phyloP scores from a whole-genome alignment of 805 yeast genomes.

The Kodamaea fukazawae region DNA sequence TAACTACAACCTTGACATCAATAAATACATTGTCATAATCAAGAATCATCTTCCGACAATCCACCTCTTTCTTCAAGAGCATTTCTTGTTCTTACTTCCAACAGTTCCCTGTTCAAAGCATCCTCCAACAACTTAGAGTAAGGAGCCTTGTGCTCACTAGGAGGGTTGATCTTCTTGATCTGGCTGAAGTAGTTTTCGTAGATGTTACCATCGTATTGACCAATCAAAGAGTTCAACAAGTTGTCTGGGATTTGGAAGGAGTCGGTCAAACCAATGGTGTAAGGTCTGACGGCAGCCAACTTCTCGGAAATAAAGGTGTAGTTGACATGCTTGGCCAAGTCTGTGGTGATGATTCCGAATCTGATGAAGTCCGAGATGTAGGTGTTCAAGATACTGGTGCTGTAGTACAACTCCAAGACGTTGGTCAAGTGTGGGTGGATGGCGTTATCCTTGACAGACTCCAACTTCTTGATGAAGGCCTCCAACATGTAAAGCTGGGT shows the following conservation, averaged over 20 bases:
- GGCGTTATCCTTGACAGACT: slow-evolving; percentile 20
- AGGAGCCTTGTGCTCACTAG: slow-evolving; percentile 38
- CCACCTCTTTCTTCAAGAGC: slow-evolving; percentile 19
- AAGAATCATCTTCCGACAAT: slow-evolving; percentile 24
- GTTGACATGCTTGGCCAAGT: slow-evolving; percentile 26
- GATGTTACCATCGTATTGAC: slow-evolving; percentile 42
- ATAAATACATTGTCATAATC: no score
- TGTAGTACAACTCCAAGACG: slow-evolving; percentile 33
- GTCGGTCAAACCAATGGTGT: slow-evolving; percentile 41
- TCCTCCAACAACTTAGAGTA: slow-evolving; percentile 36
- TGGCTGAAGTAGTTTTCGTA: slow-evolving; percentile 41
- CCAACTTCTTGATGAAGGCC: slow-evolving; percentile 20
- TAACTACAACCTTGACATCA: no score
- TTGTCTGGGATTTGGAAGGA: slow-evolving; percentile 44
- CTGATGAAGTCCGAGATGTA: slow-evolving; percentile 39
- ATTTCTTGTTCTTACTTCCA: slow-evolving; percentile 35
- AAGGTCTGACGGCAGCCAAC: slow-evolving; percentile 38
- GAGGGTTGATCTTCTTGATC: slow-evolving; percentile 35
- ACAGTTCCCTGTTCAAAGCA: slow-evolving; percentile 39
- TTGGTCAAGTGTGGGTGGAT: slow-evolving; percentile 25
- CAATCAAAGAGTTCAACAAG: slow-evolving; percentile 42
- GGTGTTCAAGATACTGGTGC: slow-evolving; percentile 30
- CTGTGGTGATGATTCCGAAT: slow-evolving; percentile 31
- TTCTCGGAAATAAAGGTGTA: slow-evolving; percentile 29
- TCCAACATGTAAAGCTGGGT: slow-evolving; percentile 43